These are phyloP conservation scores for Apiospora sp. DNA, from an alignment of 2,329 filamentous ascomycete species.

Conservation along the genomic window DNA sequence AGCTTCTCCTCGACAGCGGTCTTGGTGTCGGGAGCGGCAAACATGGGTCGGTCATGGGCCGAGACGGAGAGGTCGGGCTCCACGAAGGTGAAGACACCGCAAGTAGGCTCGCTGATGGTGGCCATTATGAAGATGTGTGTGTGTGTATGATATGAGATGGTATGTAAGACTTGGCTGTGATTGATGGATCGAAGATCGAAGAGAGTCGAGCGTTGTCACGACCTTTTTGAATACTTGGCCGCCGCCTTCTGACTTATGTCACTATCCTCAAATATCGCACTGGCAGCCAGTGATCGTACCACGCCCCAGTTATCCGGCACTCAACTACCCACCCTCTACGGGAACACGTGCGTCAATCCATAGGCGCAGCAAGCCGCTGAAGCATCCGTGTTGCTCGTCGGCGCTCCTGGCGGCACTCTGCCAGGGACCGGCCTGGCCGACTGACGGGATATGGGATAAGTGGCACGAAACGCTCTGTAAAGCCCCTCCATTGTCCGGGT, in stretches of 20 bases:
- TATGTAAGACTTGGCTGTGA: background rate
- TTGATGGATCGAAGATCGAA: constrained; percentile 9
- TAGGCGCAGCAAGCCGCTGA: constrained; percentile 14
- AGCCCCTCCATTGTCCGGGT: background rate
- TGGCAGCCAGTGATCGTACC: background rate
- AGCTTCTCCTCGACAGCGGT: constrained; percentile 21
- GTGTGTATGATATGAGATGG: background rate
- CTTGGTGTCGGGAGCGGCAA: constrained; percentile 19
- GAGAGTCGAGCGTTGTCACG: constrained; percentile 15
- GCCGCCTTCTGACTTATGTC: background rate
- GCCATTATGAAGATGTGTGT: background rate
- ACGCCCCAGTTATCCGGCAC: background rate
- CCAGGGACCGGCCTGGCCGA: constrained; percentile 10
- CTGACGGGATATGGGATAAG: background rate
- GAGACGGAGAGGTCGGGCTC: constrained; percentile 21
- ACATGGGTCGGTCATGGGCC: constrained; percentile 18
- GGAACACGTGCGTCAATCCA: constrained; percentile 6
- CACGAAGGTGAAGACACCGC: constrained; percentile 19
- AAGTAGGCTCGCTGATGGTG: background rate
- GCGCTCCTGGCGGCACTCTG: background rate
- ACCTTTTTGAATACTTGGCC: constrained; percentile 4
- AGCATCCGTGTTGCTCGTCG: too few relatives aligned
- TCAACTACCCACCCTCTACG: background rate
- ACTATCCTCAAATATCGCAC: background rate
- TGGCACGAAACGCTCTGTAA: background rate